These are phyloP conservation scores for Vinca minor DNA, from an alignment of 257 asterid genomes.

Conservation along the genomic window DNA sequence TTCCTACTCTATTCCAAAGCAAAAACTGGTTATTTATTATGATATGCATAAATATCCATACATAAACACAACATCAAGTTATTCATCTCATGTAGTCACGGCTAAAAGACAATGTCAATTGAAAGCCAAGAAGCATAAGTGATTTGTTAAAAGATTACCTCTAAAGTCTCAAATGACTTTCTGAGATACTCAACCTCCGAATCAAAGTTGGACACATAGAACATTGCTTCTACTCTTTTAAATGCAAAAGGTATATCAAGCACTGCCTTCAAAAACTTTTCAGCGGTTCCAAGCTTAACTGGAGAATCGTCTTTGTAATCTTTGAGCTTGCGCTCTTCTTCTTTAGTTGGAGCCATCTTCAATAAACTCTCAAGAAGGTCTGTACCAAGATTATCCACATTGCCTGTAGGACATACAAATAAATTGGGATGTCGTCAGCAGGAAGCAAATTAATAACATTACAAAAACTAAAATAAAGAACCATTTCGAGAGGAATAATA, in stretches of 20 bases:
- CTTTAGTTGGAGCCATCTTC: conserved; percentile 95
- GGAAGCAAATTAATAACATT: no score
- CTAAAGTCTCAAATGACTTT: conserved; percentile 73
- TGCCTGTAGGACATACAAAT: conserved; percentile 46
- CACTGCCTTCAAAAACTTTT: conserved; percentile 72
- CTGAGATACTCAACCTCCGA: conserved; percentile 80
- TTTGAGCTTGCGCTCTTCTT: conserved; percentile 78
- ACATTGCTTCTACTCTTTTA: conserved; percentile 77
- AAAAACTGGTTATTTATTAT: no score
- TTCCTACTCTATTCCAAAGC: no score
- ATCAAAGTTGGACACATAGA: conserved; percentile 66
- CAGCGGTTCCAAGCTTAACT: conserved; percentile 76
- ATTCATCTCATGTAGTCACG: background rate
- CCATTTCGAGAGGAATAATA: no score
- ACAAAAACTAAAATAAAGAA: no score
- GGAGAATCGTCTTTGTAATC: conserved; percentile 68
- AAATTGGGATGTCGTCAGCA: no score
- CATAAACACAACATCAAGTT: no score
- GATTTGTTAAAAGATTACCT: conserved; percentile 48
- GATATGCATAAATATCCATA: background rate
- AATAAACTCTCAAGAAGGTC: conserved; percentile 85
- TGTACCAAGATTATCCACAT: conserved; percentile 61
- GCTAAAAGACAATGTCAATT: background rate
- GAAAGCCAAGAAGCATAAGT: conserved; percentile 12
- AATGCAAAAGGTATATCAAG: conserved; percentile 81